Percentiles rank a stretch among this genome's conserved stretches.
These are phyloP conservation scores for Calycina herbarum DNA, from an alignment of 2,329 filamentous ascomycete species.

Conservation along the genomic window DNA sequence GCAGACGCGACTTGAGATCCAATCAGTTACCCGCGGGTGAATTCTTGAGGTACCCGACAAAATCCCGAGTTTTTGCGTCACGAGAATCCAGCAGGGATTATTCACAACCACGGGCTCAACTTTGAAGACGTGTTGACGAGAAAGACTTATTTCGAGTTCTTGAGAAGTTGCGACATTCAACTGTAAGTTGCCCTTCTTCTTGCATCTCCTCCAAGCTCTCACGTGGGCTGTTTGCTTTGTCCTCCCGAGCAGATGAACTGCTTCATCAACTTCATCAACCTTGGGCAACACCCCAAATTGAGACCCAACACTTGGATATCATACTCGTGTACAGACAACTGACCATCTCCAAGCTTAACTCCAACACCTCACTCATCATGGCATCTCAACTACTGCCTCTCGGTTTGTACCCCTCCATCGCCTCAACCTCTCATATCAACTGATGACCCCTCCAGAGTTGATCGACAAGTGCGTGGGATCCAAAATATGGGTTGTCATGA, in stretches of 20 bases:
- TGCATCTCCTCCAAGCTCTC: neutral
- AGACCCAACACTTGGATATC: neutral
- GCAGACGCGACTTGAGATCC: conserved; percentile 30
- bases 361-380: conserved; percentile 25
- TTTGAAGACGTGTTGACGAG: neutral
- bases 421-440: conserved; percentile 23
- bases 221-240: neutral
- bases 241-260: neutral
- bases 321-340: neutral
- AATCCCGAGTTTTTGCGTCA: conserved; percentile 4
- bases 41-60: neutral
- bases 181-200: neutral
- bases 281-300: no score
- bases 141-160: neutral
- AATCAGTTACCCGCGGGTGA: conserved; percentile 16
- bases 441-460: conserved; percentile 62
- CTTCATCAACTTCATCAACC: neutral
- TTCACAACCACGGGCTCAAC: neutral
- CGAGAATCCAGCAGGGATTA: neutral
- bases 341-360: neutral
- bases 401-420: conserved; percentile 22
- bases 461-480: conserved; percentile 99
- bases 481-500: conserved; percentile 99
- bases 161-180: neutral
- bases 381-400: conserved; percentile 37